Evolutionary conservation across 192 early-diverging fungal species (phyloP), one percentile per base, ranked within the genome.

Genomic region (Coemansia sp.): DNA sequence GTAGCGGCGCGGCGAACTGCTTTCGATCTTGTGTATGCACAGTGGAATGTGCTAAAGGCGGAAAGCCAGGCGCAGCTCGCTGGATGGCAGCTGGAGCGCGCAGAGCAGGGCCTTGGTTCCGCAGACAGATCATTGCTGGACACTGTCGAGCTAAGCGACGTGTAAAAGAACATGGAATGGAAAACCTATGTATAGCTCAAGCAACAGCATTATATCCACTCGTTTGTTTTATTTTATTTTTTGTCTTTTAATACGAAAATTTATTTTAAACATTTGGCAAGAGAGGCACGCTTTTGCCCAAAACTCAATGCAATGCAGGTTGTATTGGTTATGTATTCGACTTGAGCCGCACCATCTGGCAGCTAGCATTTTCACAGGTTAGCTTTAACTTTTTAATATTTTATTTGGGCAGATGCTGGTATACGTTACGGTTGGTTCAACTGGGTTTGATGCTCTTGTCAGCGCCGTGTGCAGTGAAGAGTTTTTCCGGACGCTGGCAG

Each of bases 381-480:
- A 56, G 29, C 17, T 20, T 22, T 20, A 20, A 16, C 10, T 42
- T 54, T 61, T 20, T 32, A 30, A 3, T 49, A 28, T 33, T 63
- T 61, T 16, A 45, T 61, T 61, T 20, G 3, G 29, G 38, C 12
- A 25, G 48, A 77, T 72, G 70, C 67, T 74, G 14, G 83, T 89
- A 4, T 93, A 94, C 66, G 88, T 94, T 29, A 96, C 94, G 0
- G 94, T 97, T 12, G 96, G 96, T n/a, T 91, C 93, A 17, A 96
- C 94, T 2, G 88, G 89, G 0, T 97, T 97, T 65, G 91, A 94
- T 64, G 80, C 83, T 8, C 85, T 97, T 8, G 70, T 96, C 40
- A 34, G 64, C 10, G 69, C 74, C 1, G 76, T 86, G 2, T 70
- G 79, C 28, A 77, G 82, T 18, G 29, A 48, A 5, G 38, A 68